A percentile compares a stretch with the other conserved stretches of the same genome.
Evolutionary conservation across 768 basidiomycete species (phyloP).

Genomic region (Butyriboletus loyo): DNA sequence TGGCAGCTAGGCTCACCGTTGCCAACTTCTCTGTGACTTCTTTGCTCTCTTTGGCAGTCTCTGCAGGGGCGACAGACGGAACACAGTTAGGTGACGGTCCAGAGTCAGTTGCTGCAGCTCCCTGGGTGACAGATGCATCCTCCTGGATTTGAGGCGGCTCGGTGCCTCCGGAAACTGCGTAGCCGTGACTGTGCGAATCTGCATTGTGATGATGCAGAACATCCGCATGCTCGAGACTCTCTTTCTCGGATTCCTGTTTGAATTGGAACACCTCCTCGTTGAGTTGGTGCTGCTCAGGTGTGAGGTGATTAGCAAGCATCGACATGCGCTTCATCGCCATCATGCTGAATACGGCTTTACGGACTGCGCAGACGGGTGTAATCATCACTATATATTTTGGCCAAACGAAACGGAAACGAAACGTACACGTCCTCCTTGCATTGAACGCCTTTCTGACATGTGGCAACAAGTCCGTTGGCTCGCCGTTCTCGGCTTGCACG

Average conservation of each 20-base stretch:
- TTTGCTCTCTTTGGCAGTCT: constrained; percentile 17
- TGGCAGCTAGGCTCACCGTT: constrained; percentile 28
- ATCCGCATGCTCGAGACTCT: constrained; percentile 35
- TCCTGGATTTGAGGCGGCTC: background rate
- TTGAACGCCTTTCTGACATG: constrained; percentile 88
- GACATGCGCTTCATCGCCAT: constrained; percentile 83
- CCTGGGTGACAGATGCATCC: constrained; percentile 1
- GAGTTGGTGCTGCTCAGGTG: constrained; percentile 46
- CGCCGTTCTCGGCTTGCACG: constrained; percentile 54
- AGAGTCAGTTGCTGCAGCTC: background rate
- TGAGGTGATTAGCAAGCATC: constrained; percentile 40
- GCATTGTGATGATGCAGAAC: constrained; percentile 51
- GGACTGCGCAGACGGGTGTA: constrained; percentile 51
- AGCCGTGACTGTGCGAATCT: background rate
- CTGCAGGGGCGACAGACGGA: constrained; percentile 1
- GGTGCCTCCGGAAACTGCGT: background rate
- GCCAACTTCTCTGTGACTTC: constrained; percentile 28
- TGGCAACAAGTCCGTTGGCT: constrained; percentile 77
- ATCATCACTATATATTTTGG: constrained; percentile 2
- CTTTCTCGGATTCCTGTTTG: constrained; percentile 79
- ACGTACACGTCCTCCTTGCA: constrained; percentile 80
- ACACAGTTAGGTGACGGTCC: background rate
- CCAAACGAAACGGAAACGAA: background rate
- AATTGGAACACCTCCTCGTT: constrained; percentile 59
- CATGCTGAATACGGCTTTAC: constrained; percentile 83